Evolutionary conservation across 208 protist genomes (phyloP), one percentile per base, ranked within the genome.

Genomic region (Acanthamoeba healyi): DNA sequence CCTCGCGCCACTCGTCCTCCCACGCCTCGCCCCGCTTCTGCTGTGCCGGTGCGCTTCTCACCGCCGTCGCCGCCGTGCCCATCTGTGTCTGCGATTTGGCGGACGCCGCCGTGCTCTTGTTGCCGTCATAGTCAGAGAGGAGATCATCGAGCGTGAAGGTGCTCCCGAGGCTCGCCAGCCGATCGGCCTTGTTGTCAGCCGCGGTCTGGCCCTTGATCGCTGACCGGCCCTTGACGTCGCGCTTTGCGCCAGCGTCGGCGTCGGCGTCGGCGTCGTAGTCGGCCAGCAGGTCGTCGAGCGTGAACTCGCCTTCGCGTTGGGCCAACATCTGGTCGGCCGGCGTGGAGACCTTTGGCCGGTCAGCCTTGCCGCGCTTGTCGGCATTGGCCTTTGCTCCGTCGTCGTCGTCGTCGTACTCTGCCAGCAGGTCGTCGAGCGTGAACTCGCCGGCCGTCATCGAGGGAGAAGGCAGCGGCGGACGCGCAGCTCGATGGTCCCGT

Each of bases 401-500:
- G 26, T 32, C 29, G 26, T 15, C 10, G 24, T 51, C 40, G 44
- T 82, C 74, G 74, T 82, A 46, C 22, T 46, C 74, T 5, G 36
- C 34, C 40, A 82, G 42, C 44, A 82, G 74, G 74, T 82, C 74
- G 74, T 82, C 74, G 22, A 82, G 74, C 74, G 74, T 82, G 26
- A 82, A 56, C 15, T 54, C 74, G 74, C 40, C 74, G 14, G 49
- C 14, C 44, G n/a, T n/a, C n/a, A n/a, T n/a, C n/a, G n/a, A n/a
- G n/a, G n/a, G n/a, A n/a, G n/a, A n/a, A n/a, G n/a, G n/a, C n/a
- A n/a, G n/a, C n/a, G n/a, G n/a, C n/a, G n/a, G n/a, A n/a, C n/a
- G n/a, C n/a, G n/a, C n/a, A n/a, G n/a, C 44, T 4, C 44, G 44
- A 12, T 12, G 12, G 4, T 49, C 7, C 12, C 44, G 44, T 12